Conservation (phyloP, 1,284 basidiomycete genomes). For the Moesziomyces antarcticus region DNA sequence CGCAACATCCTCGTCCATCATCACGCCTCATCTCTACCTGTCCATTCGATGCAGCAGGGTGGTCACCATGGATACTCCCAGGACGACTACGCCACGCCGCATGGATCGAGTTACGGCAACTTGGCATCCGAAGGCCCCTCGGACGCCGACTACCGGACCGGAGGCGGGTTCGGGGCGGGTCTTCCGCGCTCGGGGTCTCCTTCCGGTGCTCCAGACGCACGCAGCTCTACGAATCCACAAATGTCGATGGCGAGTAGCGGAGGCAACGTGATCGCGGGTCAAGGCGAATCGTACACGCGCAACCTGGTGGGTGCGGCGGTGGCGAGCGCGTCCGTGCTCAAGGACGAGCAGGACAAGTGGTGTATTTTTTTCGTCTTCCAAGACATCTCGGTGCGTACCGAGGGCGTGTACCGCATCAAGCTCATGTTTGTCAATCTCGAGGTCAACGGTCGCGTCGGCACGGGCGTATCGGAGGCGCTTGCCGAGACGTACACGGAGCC, state of each 20-base stretch:
- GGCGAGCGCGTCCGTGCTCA: conserved; percentile 58
- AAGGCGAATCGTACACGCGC: conserved; percentile 52
- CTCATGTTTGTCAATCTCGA: conserved; percentile 59
- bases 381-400: conserved; percentile 59
- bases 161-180: not conserved
- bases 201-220: not conserved
- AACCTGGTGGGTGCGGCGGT: conserved; percentile 61
- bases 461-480: conserved; percentile 54
- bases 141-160: conserved; percentile 24
- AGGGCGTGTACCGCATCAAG: conserved; percentile 61
- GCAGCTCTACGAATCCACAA: not conserved
- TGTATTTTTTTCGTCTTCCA: conserved; percentile 64
- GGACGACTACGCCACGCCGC: conserved; percentile 18
- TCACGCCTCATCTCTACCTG: conserved; percentile 42
- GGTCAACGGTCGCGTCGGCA: conserved; percentile 51
- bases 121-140: conserved; percentile 7
- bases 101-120: conserved; percentile 19
- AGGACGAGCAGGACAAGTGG: conserved; percentile 57
- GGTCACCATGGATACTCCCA: conserved; percentile 9
- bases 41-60: conserved; percentile 30
- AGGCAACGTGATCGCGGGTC: conserved; percentile 23
- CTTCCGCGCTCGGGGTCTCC: conserved; percentile 12
- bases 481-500: conserved; percentile 61
- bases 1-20: conserved; percentile 58
- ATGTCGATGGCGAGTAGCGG: conserved; percentile 22